Conservation (phyloP, 2,329 filamentous ascomycete species). For the Byssoonygena ceratinophila region DNA sequence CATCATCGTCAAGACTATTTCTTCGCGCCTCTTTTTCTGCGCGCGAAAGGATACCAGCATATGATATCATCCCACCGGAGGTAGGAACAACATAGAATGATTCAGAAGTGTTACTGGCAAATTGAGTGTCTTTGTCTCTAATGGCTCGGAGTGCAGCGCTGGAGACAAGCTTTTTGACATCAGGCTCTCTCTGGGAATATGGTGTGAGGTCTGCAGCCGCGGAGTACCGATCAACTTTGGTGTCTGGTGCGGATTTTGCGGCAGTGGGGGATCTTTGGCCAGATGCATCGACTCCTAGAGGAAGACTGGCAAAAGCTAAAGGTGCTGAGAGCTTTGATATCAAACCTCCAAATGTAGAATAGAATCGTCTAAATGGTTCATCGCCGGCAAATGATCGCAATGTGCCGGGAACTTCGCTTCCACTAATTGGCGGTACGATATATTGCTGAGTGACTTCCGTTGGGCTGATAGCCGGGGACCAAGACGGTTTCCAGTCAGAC, state of each 20-base stretch:
- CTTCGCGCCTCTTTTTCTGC: constrained; percentile 36
- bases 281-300: constrained; percentile 50
- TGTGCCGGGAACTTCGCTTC: constrained; percentile 21
- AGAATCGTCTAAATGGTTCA: constrained; percentile 81
- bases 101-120: constrained; percentile 43
- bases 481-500: constrained; percentile 23
- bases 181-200: constrained; percentile 48
- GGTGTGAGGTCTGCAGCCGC: constrained; percentile 34
- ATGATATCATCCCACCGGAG: constrained; percentile 81
- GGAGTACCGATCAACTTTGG: constrained; percentile 28
- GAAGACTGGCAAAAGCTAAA: constrained; percentile 83
- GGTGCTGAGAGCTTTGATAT: constrained; percentile 84
- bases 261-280: constrained; percentile 23
- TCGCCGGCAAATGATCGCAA: constrained; percentile 39
- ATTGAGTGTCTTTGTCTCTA: constrained; percentile 53
- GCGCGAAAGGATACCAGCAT: constrained; percentile 69
- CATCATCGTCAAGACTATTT: constrained; percentile 51
- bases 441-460: constrained; percentile 29
- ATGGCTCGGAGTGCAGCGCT: constrained; percentile 72
- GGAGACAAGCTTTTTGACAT: constrained; percentile 75
- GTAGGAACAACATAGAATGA: constrained; percentile 94
- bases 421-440: constrained; percentile 21
- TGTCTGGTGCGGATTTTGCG: constrained; percentile 24
- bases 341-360: constrained; percentile 78
- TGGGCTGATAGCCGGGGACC: constrained; percentile 28